phyloP scores from a whole-genome alignment of 2,329 filamentous ascomycete species.

The Neurospora crassa region DNA sequence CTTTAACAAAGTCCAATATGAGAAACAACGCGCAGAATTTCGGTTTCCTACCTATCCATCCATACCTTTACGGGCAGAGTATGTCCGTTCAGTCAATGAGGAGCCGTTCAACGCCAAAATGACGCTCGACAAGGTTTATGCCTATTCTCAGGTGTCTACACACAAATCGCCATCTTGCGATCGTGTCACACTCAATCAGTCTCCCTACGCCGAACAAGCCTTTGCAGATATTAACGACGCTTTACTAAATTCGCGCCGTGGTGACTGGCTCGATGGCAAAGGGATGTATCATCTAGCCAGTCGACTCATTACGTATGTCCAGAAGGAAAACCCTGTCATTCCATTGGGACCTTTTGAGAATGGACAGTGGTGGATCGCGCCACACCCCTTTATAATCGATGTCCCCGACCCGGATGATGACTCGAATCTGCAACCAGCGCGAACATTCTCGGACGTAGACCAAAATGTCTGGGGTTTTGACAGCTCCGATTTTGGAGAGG shows the following conservation, averaged over 20 bases:
- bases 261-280: neutral
- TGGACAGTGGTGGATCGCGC: neutral
- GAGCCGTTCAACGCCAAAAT: neutral
- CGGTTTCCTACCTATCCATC: neutral
- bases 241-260: neutral
- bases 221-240: neutral
- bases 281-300: neutral
- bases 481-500: neutral
- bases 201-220: neutral
- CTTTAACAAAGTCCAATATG: neutral
- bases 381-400: neutral
- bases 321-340: neutral
- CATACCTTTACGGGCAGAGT: neutral
- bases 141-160: neutral
- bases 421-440: neutral
- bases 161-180: neutral
- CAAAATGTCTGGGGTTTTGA: neutral
- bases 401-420: neutral
- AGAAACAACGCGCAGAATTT: neutral
- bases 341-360: neutral
- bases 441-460: neutral
- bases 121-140: neutral
- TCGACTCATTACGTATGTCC: neutral
- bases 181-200: neutral
- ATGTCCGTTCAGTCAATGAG: neutral